Percentiles rank a stretch among this genome's conserved stretches.
Evolutionary conservation across 495 filamentous ascomycete genomes (phyloP).

Genomic region (Endocarpon pusillum): DNA sequence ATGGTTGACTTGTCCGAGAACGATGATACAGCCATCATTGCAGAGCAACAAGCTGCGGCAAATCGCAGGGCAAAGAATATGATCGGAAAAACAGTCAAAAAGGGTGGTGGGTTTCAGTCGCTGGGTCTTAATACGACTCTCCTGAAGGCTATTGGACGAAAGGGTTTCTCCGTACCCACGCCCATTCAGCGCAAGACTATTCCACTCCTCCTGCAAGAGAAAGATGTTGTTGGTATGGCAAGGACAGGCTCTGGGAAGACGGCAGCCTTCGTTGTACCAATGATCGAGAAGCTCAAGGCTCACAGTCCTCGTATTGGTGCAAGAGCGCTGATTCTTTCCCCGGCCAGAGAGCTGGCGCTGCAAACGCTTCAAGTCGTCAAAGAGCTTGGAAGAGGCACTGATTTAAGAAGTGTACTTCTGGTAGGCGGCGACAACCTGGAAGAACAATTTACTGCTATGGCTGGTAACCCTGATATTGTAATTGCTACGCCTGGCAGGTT

Average conservation of each 20-base stretch:
- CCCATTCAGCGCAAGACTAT: slow-evolving; percentile 96
- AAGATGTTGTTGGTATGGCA: slow-evolving; percentile 95
- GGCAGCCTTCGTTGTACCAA: slow-evolving; percentile 91
- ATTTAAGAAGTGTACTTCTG: slow-evolving; percentile 71
- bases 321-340: slow-evolving; percentile 72
- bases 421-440: slow-evolving; percentile 93
- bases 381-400: slow-evolving; percentile 77
- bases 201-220: slow-evolving; percentile 68
- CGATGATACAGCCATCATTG: slow-evolving; percentile 78
- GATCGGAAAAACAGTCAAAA: slow-evolving; percentile 77
- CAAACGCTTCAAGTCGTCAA: slow-evolving; percentile 95
- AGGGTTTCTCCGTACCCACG: slow-evolving; percentile 89
- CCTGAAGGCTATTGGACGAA: slow-evolving; percentile 74
- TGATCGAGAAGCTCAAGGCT: slow-evolving; percentile 86
- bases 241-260: slow-evolving; percentile 94
- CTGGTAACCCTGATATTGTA: slow-evolving; percentile 84
- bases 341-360: slow-evolving; percentile 79
- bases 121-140: slow-evolving; percentile 81
- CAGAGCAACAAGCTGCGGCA: slow-evolving; percentile 60
- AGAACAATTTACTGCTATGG: slow-evolving; percentile 88
- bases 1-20: slow-evolving; percentile 39
- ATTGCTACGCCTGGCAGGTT: slow-evolving; percentile 95
- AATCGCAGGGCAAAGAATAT: slow-evolving; percentile 70
- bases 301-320: slow-evolving; percentile 76
- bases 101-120: slow-evolving; percentile 86